Percentiles rank a stretch among this genome's conserved stretches.
phyloP scores from a whole-genome alignment of 2,329 filamentous ascomycete species.

The Fusarium avenaceum region DNA sequence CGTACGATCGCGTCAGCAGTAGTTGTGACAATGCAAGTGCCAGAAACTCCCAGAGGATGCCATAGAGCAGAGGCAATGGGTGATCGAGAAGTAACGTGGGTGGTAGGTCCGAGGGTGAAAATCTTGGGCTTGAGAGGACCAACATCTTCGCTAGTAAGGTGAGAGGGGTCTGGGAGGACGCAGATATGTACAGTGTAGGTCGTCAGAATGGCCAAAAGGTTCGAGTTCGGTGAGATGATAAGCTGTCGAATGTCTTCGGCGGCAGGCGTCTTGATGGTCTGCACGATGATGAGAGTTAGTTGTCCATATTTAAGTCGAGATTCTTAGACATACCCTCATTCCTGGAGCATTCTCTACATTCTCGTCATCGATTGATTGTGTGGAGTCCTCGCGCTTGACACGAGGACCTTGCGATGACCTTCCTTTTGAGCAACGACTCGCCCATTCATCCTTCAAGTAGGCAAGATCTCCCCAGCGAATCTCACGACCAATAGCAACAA shows the following conservation, averaged over 20 bases:
- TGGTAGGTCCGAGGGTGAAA: constrained; percentile 92
- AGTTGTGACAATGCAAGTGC: constrained; percentile 86
- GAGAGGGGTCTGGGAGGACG: constrained; percentile 83
- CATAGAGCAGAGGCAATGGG: constrained; percentile 86
- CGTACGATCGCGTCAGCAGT: constrained; percentile 90
- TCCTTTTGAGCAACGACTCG: constrained; percentile 49
- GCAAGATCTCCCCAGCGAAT: constrained; percentile 91
- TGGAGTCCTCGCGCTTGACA: constrained; percentile 65
- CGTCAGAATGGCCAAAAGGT: constrained; percentile 87
- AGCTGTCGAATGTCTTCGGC: constrained; percentile 88
- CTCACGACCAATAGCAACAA: constrained; percentile 88
- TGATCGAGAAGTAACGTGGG: constrained; percentile 88
- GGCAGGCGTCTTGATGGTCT: constrained; percentile 83
- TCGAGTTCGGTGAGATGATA: constrained; percentile 82
- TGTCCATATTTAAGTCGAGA: neutral
- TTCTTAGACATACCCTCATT: constrained; percentile 52
- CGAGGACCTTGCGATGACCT: constrained; percentile 53
- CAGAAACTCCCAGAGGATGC: constrained; percentile 90
- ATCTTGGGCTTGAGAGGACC: constrained; percentile 83
- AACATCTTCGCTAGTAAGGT: constrained; percentile 77
- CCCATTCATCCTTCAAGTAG: constrained; percentile 76
- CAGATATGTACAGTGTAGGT: constrained; percentile 90
- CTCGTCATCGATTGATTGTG: constrained; percentile 54
- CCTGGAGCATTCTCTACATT: constrained; percentile 49
- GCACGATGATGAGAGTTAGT: constrained; percentile 24